These are phyloP conservation scores for Moesziomyces antarcticus DNA, from an alignment of 1,284 basidiomycete genomes.

Conservation along the genomic window DNA sequence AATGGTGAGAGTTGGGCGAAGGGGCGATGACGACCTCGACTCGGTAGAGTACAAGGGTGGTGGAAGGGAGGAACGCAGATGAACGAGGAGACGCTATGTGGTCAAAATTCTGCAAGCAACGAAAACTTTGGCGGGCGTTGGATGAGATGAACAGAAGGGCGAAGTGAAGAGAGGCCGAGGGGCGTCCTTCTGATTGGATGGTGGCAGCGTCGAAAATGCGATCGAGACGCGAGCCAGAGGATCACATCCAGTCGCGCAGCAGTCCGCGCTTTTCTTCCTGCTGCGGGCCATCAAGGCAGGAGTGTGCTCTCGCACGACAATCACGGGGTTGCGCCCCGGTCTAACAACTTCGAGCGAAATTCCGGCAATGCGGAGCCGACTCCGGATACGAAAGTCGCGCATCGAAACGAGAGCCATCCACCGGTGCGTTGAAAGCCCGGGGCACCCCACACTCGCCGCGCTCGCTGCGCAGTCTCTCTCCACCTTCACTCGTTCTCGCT, in stretches of 20 bases:
- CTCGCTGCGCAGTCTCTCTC: background rate
- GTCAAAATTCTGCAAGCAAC: too few relatives aligned
- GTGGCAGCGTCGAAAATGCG: slow-evolving; percentile 24
- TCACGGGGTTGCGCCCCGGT: too few relatives aligned
- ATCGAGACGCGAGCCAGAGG: slow-evolving; percentile 15
- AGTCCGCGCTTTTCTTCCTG: slow-evolving; percentile 5
- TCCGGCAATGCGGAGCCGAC: slow-evolving; percentile 29
- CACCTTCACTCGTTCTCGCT: background rate
- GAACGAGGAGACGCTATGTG: too few relatives aligned
- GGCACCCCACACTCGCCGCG: slow-evolving; percentile 30
- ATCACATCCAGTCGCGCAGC: too few relatives aligned
- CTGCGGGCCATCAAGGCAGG: background rate
- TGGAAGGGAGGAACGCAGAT: slow-evolving; percentile 1
- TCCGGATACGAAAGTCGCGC: slow-evolving; percentile 13
- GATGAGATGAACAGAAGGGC: too few relatives aligned
- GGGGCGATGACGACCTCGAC: slow-evolving; percentile 25
- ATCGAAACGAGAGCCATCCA: slow-evolving; percentile 8
- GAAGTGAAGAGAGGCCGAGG: background rate
- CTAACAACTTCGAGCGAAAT: slow-evolving; percentile 2
- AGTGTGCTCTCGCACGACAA: slow-evolving; percentile 24
- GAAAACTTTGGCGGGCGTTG: too few relatives aligned
- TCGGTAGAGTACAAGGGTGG: slow-evolving; percentile 13
- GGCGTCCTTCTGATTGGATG: slow-evolving; percentile 32
- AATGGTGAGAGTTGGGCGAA: background rate
- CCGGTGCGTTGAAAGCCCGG: slow-evolving; percentile 24